Evolutionary conservation across 78 protist species (phyloP), one percentile per base, ranked within the genome.

Genomic region (Dictyostelium capitatum): DNA sequence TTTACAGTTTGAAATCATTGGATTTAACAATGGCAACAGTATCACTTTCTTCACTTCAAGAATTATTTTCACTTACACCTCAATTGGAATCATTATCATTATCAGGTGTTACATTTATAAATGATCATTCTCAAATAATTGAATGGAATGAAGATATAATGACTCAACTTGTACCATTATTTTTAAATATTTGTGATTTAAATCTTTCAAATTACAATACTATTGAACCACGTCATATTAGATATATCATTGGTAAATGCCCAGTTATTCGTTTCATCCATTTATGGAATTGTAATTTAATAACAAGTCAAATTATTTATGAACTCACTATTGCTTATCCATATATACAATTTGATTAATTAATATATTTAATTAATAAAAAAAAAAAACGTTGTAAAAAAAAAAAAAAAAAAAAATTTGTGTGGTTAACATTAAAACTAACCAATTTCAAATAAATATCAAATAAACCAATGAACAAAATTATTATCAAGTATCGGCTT

Each of bases 261-360:
- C 70, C 82, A 1, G 37, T 43, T 0, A 62, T 85, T 0, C 23
- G 81, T 28, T 56, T 12, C 9, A 9, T 85, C 1, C 73, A 75
- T 47, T 51, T 85, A n/a, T 30, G 78, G 65, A 41, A 54, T 28
- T 82, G 89, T 47, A 72, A 74, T 19, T n/a, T n/a, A 23, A 57
- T 75, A 10, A 23, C 28, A 23, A 6, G 78, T 46, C 83, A 53
- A 85, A 14, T 4, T 4, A 6, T n/a, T 56, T 59, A 72, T 23
- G 92, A 85, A n/a, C 41, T 85, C 11, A 47, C 70, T 1, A n/a
- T 2, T 43, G 62, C 57, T 14, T 57, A 41, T 74, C 82, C 92
- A 7, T 65, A 85, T 47, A 75, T 85, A 17, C 72, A 30, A 11
- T 56, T 79, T 43, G 72, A 79, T 79, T 79, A 79, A 79, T 37